Evolutionary conservation across 2,329 filamentous ascomycete genomes (phyloP).

Genomic region (Penicillium nordicum): DNA sequence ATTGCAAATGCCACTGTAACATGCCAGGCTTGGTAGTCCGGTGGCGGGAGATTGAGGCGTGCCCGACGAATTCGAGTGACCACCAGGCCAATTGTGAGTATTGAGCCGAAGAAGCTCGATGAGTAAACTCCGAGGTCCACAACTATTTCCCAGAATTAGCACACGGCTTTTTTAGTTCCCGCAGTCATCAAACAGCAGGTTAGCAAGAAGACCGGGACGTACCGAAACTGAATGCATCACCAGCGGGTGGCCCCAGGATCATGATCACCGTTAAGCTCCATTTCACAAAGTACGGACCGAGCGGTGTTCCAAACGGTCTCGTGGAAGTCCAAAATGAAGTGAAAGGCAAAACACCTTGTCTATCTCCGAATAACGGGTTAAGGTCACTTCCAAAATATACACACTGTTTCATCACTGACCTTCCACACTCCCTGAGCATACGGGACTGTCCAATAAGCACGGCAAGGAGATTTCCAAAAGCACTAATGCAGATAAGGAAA

Average conservation of each 20-base stretch:
- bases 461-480: conserved; percentile 59
- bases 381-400: neutral
- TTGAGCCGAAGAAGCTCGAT: neutral
- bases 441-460: conserved; percentile 55
- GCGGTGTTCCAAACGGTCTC: conserved; percentile 60
- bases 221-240: conserved; percentile 63
- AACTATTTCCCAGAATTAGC: neutral
- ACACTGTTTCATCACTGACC: conserved; percentile 29
- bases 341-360: conserved; percentile 61
- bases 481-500: conserved; percentile 55
- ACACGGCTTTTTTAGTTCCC: rapidly evolving
- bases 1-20: conserved; percentile 58
- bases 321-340: conserved; percentile 62
- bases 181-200: no score
- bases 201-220: conserved; percentile 2
- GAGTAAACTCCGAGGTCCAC: conserved; percentile 6
- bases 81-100: conserved; percentile 4
- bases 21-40: conserved; percentile 60
- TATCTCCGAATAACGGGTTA: neutral
- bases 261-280: conserved; percentile 58
- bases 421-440: conserved; percentile 59
- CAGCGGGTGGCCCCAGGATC: conserved; percentile 59
- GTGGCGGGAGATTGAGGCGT: conserved; percentile 44
- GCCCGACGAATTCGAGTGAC: conserved; percentile 35
- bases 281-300: conserved; percentile 58